Conservation (phyloP, 2,329 filamentous ascomycete genomes). For the Trichoderma brevicompactum region DNA sequence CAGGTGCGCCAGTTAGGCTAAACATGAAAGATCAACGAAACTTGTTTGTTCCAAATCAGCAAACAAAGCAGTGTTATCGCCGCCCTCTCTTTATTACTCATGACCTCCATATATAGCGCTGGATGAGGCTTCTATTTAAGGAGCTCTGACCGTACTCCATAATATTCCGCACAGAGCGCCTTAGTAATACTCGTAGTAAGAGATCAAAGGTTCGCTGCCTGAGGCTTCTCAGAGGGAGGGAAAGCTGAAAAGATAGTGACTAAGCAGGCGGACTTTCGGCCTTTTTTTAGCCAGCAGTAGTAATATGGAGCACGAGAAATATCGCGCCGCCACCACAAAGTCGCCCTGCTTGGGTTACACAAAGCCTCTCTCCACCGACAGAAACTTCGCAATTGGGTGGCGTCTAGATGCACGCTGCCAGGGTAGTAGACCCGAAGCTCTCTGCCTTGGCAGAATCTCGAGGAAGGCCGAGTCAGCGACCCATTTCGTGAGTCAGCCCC, state of each 20-base stretch:
- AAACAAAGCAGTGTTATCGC: too few species aligned
- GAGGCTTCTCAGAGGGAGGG: background rate
- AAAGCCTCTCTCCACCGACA: conserved; percentile 17
- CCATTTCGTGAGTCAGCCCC: conserved; percentile 8
- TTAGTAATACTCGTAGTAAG: background rate
- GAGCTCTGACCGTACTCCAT: too few species aligned
- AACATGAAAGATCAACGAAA: background rate
- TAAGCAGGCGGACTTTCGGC: conserved; percentile 7
- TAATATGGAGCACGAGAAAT: conserved; percentile 2
- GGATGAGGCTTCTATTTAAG: too few species aligned
- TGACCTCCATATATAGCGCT: too few species aligned
- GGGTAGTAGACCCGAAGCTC: background rate
- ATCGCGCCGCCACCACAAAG: conserved; percentile 17
- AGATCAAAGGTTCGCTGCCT: background rate
- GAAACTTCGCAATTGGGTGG: background rate
- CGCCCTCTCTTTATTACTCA: too few species aligned
- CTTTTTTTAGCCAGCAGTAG: background rate
- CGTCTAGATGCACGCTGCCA: conserved; percentile 17
- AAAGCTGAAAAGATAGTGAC: background rate
- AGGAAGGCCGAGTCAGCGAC: conserved; percentile 5
- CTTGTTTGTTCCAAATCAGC: background rate
- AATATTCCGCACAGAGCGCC: background rate
- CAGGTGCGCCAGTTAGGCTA: background rate
- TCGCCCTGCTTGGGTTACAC: background rate
- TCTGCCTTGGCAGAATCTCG: conserved; percentile 11